Evolutionary conservation across 2,329 filamentous ascomycete genomes (phyloP), one percentile per base, ranked within the genome.

Genomic region (Alternaria ethzedia): DNA sequence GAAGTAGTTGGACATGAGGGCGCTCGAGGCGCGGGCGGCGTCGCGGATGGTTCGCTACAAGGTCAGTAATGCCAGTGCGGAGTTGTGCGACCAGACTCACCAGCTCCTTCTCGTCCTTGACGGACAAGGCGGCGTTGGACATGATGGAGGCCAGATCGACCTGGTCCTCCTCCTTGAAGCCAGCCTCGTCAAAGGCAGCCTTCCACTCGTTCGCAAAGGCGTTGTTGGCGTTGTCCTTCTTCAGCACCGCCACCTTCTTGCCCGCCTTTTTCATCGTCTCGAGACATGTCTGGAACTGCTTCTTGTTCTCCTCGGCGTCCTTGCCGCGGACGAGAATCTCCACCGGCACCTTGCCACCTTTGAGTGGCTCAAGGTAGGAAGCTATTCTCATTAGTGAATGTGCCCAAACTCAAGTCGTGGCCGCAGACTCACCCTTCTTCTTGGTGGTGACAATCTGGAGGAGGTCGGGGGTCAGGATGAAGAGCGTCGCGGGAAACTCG

Each of bases 151-250:
- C 88, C 67, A 97, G 90, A 75, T 99, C 96, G 45, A 96, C 90
- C 80, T 97, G 91, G 79, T 97, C 93, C 13, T 93, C 83, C 66
- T 96, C 94, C 78, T 96, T 94, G 79, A 90, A 91, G 65, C 92
- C 89, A 12, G 78, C 75, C 21, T 92, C 91, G 61, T 86, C 84
- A 72, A 92, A 95, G 5, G 89, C 82, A 71, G 93, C 92, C 82
- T 96, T 97, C 96, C 96, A 99, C 80, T 99, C 96, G 58, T 97
- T 94, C 75, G 95, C 90, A 74, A 99, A 98, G 1, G 94, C 94
- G 3, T 96, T 96, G 56, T 87, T 88, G 2, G 94, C 91, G 23
- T 86, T 89, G 77, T 97, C 94, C 82, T 97, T 97, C 51, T 91
- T 85, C 57, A 98, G 84, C 43, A 94, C 87, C 30, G 95, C 96